Evolutionary conservation across 164 flowering plant species (phyloP), one percentile per base, ranked within the genome.

Genomic region (Chimonanthus praecox): DNA sequence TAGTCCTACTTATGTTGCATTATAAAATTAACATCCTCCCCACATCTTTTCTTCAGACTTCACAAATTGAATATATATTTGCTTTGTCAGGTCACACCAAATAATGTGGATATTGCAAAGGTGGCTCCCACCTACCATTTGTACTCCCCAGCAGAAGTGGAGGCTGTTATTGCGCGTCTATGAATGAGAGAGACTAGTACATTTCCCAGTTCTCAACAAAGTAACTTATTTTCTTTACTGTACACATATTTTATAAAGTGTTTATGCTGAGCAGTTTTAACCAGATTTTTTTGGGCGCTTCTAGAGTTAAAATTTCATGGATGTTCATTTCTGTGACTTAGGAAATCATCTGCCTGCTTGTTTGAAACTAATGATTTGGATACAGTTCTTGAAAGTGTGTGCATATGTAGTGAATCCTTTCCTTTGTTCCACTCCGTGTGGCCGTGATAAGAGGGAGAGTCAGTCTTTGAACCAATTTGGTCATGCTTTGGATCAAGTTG

Each of bases 41-140:
- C 33, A 47, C 47, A 44, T 68, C 47, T 47, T 63, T 33, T 11
- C 7, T 44, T 71, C 4, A 48, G 21, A 33, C 67, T 71, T 2
- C 4, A 15, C 47, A 58, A 15, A 66, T 13, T 68, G 33, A 47
- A 9, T 5, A 13, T 54, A 16, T 43, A 7, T 50, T 62, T n/a
- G 8, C 64, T 54, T 75, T 54, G 47, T 78, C 84, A 94, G 98
- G 98, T 92, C 75, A 94, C 99, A 2, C 95, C 99, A 15, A 92
- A 89, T 76, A 94, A 94, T 73, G 99, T 94, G 51, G 99, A 94
- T 65, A 94, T 94, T 67, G 97, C 99, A 7, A 91, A 87, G 87
- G 98, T 94, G 20, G 83, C 99, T 68, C 99, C 94, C 69, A 79
- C 82, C 10, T 94, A 92, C 83, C 98, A 94, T 83, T 84, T 92